A percentile compares a stretch with the other conserved stretches of the same genome.
Evolutionary conservation across 1,139 yeast genomes (phyloP).

Genomic region (Sugiyamaella grinbergsii): DNA sequence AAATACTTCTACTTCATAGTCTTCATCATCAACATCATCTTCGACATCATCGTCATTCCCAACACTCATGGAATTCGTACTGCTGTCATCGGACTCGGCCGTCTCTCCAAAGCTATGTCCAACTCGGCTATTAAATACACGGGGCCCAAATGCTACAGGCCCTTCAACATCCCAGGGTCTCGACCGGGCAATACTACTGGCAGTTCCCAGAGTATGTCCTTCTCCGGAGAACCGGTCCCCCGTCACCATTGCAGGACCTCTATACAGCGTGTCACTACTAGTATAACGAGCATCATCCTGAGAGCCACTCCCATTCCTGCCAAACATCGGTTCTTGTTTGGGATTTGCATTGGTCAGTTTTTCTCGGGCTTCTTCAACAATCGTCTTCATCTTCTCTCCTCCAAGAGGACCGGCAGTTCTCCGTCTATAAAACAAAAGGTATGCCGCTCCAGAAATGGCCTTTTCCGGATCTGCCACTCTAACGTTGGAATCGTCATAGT

Average conservation of each 20-base stretch:
- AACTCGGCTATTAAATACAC: not conserved
- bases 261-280: not conserved
- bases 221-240: slow-evolving; percentile 4
- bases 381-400: slow-evolving; percentile 36
- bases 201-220: slow-evolving; percentile 6
- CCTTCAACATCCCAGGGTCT: slow-evolving; percentile 5
- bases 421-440: slow-evolving; percentile 78
- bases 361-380: slow-evolving; percentile 36
- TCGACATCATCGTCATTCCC: slow-evolving; percentile 12
- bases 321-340: slow-evolving; percentile 1
- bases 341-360: slow-evolving; percentile 7
- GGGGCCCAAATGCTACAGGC: slow-evolving; percentile 1
- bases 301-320: not conserved
- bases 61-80: not conserved
- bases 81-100: slow-evolving; percentile 1
- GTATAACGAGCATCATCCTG: not conserved
- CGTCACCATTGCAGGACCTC: not conserved
- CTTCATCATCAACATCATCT: slow-evolving; percentile 14
- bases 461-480: slow-evolving; percentile 54
- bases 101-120: slow-evolving; percentile 6
- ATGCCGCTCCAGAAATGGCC: slow-evolving; percentile 77
- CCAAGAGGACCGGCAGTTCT: slow-evolving; percentile 47
- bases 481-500: slow-evolving; percentile 85
- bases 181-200: not conserved
- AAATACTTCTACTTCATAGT: slow-evolving; percentile 1